Conservation (phyloP, 228 moss, liverwort and hornwort species). For the Sphagnum fallax region DNA sequence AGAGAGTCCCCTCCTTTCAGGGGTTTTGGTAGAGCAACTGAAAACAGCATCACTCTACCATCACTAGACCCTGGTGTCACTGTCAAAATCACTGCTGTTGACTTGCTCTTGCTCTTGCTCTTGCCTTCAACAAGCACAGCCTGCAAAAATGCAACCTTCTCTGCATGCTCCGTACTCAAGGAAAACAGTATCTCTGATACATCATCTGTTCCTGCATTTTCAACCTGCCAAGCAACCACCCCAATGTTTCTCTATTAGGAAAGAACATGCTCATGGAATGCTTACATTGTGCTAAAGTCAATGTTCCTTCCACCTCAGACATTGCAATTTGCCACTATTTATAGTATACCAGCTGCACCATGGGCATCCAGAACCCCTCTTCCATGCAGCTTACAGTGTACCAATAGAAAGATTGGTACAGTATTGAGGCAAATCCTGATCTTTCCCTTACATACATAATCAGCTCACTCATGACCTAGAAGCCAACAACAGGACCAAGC, state of each 20-base stretch:
- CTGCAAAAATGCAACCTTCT: constrained; percentile 60
- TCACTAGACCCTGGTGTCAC: constrained; percentile 24
- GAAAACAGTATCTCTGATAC: constrained; percentile 54
- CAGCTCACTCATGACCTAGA: too few species aligned
- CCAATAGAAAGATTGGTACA: background rate
- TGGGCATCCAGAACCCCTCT: background rate
- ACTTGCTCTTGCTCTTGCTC: constrained; percentile 55
- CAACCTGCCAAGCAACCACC: constrained; percentile 22
- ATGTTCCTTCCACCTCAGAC: background rate
- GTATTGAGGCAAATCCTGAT: too few species aligned
- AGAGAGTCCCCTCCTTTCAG: constrained; percentile 51
- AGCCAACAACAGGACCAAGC: background rate
- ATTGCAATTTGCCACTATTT: background rate
- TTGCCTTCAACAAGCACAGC: constrained; percentile 41
- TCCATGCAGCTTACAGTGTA: background rate
- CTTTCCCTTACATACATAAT: too few species aligned
- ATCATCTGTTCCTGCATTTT: constrained; percentile 54
- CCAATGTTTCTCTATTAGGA: background rate
- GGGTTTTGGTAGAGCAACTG: constrained; percentile 49
- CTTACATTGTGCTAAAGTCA: background rate
- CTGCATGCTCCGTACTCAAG: constrained; percentile 35
- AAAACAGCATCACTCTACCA: constrained; percentile 34
- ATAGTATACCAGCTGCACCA: background rate
- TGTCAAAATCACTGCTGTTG: constrained; percentile 20
- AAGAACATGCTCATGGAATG: background rate